These are phyloP conservation scores for Phytopythium helicoides DNA, from an alignment of 352 stramenopile species.

Conservation along the genomic window DNA sequence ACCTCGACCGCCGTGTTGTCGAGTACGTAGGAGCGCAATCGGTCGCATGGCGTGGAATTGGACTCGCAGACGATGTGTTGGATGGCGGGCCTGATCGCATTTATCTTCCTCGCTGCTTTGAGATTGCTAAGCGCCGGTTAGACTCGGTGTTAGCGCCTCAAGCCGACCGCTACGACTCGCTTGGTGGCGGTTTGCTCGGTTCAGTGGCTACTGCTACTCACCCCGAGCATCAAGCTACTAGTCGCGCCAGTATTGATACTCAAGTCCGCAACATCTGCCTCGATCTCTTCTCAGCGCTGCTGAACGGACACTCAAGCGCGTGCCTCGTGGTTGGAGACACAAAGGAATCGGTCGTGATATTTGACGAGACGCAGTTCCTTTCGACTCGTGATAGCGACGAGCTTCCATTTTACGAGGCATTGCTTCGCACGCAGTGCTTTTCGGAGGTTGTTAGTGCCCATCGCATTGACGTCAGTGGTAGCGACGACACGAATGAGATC, in stretches of 20 bases:
- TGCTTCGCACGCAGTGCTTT: constrained; percentile 81
- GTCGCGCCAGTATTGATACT: constrained; percentile 16
- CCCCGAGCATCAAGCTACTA: background rate
- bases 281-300: constrained; percentile 60
- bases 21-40: constrained; percentile 65
- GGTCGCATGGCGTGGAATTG: constrained; percentile 55
- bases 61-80: constrained; percentile 35
- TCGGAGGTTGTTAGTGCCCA: constrained; percentile 82
- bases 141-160: constrained; percentile 50
- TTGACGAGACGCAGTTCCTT: constrained; percentile 84
- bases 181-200: constrained; percentile 22
- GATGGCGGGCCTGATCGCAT: constrained; percentile 22
- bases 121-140: constrained; percentile 51
- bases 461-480: constrained; percentile 54
- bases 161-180: constrained; percentile 33
- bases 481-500: constrained; percentile 21
- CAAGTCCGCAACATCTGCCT: constrained; percentile 63
- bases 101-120: constrained; percentile 51
- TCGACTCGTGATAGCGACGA: constrained; percentile 56
- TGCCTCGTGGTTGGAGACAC: constrained; percentile 82
- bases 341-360: constrained; percentile 86
- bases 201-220: background rate
- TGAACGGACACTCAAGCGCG: constrained; percentile 67
- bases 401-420: constrained; percentile 55
- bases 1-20: constrained; percentile 66